These are phyloP conservation scores for Daedaleopsis nitida DNA, from an alignment of 768 basidiomycete species.

Conservation along the genomic window DNA sequence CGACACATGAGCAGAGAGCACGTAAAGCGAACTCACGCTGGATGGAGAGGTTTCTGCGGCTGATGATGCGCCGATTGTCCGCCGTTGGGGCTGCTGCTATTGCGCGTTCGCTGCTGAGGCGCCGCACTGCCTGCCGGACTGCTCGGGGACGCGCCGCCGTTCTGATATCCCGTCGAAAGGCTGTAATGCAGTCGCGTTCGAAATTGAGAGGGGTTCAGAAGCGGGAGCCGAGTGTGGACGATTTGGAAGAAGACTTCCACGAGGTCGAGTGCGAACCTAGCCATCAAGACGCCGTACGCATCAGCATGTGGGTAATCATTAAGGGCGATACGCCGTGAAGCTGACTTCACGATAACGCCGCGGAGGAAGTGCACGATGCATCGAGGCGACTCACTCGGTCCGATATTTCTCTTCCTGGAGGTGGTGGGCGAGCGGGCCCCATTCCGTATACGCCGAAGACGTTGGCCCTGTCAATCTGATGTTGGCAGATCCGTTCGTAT, in stretches of 20 bases:
- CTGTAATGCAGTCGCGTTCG: constrained; percentile 61
- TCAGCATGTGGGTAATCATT: constrained; percentile 15
- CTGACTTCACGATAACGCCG: not conserved
- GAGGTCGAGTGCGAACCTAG: constrained; percentile 88
- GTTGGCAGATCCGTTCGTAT: constrained; percentile 17
- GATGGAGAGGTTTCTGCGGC: constrained; percentile 27
- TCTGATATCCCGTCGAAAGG: constrained; percentile 24
- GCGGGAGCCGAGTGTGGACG: constrained; percentile 84
- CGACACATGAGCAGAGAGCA: not conserved
- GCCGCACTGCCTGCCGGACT: constrained; percentile 19
- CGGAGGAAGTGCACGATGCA: not conserved
- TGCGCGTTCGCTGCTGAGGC: constrained; percentile 17
- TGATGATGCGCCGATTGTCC: constrained; percentile 16
- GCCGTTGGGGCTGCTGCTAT: constrained; percentile 17
- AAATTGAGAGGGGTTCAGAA: constrained; percentile 83
- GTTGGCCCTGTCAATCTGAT: constrained; percentile 31
- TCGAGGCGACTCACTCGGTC: constrained; percentile 69
- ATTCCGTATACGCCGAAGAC: constrained; percentile 51
- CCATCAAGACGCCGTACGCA: constrained; percentile 15
- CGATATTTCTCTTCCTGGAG: constrained; percentile 74
- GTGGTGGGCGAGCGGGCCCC: constrained; percentile 76
- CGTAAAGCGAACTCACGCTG: constrained; percentile 25
- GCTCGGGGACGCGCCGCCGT: constrained; percentile 23
- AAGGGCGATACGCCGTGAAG: constrained; percentile 5
- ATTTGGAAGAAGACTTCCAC: constrained; percentile 95